Percentiles rank a stretch among this genome's conserved stretches.
Conservation (phyloP, 495 filamentous ascomycete species). For the Aspergillus diversus region DNA sequence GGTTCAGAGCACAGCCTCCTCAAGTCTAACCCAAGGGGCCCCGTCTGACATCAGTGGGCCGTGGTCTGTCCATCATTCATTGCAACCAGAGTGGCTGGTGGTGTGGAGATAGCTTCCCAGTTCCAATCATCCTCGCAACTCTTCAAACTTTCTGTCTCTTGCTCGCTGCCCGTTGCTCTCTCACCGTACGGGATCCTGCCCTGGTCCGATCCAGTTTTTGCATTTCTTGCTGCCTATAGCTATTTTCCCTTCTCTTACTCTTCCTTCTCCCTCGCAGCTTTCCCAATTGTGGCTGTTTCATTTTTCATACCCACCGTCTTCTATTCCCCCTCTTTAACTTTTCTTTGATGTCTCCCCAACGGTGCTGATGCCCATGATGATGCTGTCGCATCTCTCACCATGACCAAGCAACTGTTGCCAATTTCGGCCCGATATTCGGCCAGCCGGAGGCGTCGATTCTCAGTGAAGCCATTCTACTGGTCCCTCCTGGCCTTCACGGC, state of each 20-base stretch:
- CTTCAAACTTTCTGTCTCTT: not conserved
- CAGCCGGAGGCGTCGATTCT: constrained; percentile 38
- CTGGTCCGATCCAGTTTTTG: constrained; percentile 8
- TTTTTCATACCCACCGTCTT: constrained; percentile 8
- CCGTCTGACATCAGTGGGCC: constrained; percentile 18
- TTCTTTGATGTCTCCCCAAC: not conserved
- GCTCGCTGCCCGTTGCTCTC: not conserved
- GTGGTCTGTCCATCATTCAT: not conserved
- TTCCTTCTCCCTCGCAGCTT: constrained; percentile 5
- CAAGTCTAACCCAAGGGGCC: not conserved
- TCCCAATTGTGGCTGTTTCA: constrained; percentile 2
- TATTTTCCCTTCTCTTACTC: not conserved
- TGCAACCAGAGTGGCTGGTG: constrained; percentile 4
- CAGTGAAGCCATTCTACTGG: constrained; percentile 42
- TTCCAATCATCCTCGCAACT: constrained; percentile 10
- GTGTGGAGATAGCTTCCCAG: constrained; percentile 8
- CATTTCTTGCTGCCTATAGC: constrained; percentile 14
- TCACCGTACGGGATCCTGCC: not conserved
- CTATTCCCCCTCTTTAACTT: constrained; percentile 2
- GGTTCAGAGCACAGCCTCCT: constrained; percentile 13
- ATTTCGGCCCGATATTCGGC: constrained; percentile 28
- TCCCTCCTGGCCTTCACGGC: constrained; percentile 36
- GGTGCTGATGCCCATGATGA: constrained; percentile 31
- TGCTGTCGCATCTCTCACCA: constrained; percentile 32
- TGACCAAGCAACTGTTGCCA: constrained; percentile 29